These are phyloP conservation scores for Metschnikowia dekortorum DNA, from an alignment of 805 yeast genomes.

Conservation along the genomic window DNA sequence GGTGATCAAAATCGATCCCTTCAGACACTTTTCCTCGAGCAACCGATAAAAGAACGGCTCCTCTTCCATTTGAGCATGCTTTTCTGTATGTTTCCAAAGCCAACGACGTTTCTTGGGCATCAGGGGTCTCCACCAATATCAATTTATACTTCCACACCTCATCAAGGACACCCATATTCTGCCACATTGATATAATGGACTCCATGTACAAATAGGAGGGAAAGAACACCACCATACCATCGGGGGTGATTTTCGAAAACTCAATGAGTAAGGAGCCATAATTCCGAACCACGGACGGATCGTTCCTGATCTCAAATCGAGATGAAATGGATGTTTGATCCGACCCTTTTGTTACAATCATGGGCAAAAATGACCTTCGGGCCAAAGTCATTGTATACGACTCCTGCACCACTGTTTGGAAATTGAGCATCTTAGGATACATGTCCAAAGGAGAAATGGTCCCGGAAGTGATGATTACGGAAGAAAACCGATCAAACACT, in stretches of 20 bases:
- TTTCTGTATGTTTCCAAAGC: constrained; percentile 94
- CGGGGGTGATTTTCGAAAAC: constrained; percentile 93
- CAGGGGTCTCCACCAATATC: constrained; percentile 96
- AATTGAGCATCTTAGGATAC: constrained; percentile 96
- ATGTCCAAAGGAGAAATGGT: constrained; percentile 97
- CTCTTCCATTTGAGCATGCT: constrained; percentile 96
- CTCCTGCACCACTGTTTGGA: constrained; percentile 89
- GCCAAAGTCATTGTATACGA: constrained; percentile 96
- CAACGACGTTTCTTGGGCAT: constrained; percentile 95
- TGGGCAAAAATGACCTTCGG: constrained; percentile 86
- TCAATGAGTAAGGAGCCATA: constrained; percentile 91
- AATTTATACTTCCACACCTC: constrained; percentile 98
- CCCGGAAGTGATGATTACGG: constrained; percentile 94
- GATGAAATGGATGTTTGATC: constrained; percentile 98
- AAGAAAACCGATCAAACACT: constrained; percentile 85
- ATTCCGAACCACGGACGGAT: constrained; percentile 95
- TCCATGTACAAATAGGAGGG: constrained; percentile 98
- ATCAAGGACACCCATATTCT: constrained; percentile 94
- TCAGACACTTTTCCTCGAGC: constrained; percentile 99
- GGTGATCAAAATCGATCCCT: constrained; percentile 99
- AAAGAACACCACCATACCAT: constrained; percentile 96
- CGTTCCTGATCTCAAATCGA: constrained; percentile 93
- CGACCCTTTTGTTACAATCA: constrained; percentile 95
- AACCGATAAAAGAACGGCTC: constrained; percentile 92
- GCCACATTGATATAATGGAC: constrained; percentile 98